Conservation (phyloP, 139 green algal species). For the Diplosphaera chodatii region DNA sequence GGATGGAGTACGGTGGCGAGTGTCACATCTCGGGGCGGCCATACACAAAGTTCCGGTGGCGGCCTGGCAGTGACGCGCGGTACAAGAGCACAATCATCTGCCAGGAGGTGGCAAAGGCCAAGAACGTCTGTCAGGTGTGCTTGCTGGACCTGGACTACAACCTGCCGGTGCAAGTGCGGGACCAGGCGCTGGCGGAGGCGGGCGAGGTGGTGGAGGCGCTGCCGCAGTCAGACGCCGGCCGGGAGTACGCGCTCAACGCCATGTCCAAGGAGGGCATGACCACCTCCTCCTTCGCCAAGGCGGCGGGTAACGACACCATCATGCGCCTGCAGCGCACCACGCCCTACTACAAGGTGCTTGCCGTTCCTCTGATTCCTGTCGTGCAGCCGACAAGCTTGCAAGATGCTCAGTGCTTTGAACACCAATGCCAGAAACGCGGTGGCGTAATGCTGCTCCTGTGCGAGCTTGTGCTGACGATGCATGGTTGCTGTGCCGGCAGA, state of each 20-base stretch:
- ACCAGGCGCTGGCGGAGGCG: conserved; percentile 50
- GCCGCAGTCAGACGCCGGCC: conserved; percentile 1
- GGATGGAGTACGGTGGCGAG: conserved; percentile 79
- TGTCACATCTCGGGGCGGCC: conserved; percentile 89
- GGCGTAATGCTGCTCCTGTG: too few relatives aligned
- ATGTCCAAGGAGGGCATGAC: conserved; percentile 61
- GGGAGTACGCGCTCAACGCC: conserved; percentile 58
- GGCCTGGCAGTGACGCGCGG: conserved; percentile 75
- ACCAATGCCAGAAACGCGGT: too few relatives aligned
- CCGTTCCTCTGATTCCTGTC: too few relatives aligned
- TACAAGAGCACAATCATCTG: conserved; percentile 99
- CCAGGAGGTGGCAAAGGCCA: conserved; percentile 95
- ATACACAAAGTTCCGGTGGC: conserved; percentile 90
- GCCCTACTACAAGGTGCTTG: conserved; percentile 89
- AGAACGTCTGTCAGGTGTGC: conserved; percentile 98
- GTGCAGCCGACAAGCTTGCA: too few relatives aligned
- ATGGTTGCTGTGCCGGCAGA: conserved; percentile 26
- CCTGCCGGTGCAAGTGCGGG: conserved; percentile 87
- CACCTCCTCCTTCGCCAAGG: conserved; percentile 39
- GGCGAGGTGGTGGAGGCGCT: conserved; percentile 63
- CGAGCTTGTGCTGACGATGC: neutral
- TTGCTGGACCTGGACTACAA: conserved; percentile 95
- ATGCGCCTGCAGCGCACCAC: conserved; percentile 76
- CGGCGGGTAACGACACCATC: conserved; percentile 19
- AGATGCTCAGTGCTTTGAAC: too few relatives aligned